These are phyloP conservation scores for Lotmaria passim DNA, from an alignment of 208 protist species.

Conservation along the genomic window DNA sequence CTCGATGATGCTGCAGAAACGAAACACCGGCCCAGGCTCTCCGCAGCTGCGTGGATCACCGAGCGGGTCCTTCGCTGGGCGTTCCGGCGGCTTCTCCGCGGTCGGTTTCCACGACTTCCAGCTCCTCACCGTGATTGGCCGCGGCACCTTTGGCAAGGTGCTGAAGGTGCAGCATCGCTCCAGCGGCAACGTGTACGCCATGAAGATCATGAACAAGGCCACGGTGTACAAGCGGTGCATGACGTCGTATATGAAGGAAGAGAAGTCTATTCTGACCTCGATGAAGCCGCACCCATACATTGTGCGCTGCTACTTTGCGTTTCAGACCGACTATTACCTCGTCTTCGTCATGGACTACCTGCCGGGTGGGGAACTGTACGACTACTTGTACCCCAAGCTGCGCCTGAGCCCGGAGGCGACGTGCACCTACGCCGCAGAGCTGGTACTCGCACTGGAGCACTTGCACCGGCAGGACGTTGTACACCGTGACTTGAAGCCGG, in stretches of 20 bases:
- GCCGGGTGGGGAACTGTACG: slow-evolving; percentile 95
- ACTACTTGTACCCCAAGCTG: slow-evolving; percentile 82
- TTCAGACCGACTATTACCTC: slow-evolving; percentile 88
- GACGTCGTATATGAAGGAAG: slow-evolving; percentile 88
- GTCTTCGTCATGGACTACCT: slow-evolving; percentile 94
- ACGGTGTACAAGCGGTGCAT: slow-evolving; percentile 83
- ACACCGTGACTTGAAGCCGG: slow-evolving; percentile 90
- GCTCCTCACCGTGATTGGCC: slow-evolving; percentile 89
- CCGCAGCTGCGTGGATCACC: neutral
- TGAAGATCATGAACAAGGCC: slow-evolving; percentile 92
- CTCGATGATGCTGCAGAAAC: slow-evolving; percentile 24
- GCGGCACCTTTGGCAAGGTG: slow-evolving; percentile 95
- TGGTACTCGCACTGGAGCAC: slow-evolving; percentile 90
- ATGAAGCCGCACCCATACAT: slow-evolving; percentile 91
- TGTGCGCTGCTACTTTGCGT: slow-evolving; percentile 83
- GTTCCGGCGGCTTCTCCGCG: slow-evolving; percentile 13
- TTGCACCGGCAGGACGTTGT: slow-evolving; percentile 87
- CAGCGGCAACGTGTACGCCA: slow-evolving; percentile 80
- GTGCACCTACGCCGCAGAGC: slow-evolving; percentile 89
- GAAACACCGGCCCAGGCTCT: slow-evolving; percentile 4
- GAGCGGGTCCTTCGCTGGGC: slow-evolving; percentile 8
- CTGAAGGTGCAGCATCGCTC: slow-evolving; percentile 84
- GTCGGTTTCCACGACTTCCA: slow-evolving; percentile 84
- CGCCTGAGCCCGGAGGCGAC: slow-evolving; percentile 53
- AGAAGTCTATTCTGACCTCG: slow-evolving; percentile 73